Evolutionary conservation across 1,139 yeast species (phyloP).

Genomic region (Geotrichum bryndzae): DNA sequence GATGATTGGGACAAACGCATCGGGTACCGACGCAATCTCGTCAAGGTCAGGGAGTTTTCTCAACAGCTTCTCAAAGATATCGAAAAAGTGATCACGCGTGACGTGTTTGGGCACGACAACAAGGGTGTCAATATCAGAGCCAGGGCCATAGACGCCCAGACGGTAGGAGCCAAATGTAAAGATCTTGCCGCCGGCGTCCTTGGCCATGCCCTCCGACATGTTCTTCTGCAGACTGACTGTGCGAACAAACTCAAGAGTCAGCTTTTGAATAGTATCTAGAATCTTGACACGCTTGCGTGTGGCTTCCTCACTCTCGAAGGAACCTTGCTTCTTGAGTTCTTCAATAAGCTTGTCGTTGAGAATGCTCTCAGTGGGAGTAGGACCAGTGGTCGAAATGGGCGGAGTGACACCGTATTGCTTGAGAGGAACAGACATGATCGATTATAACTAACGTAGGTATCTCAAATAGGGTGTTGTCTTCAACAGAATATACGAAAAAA

Average conservation of each 20-base stretch:
- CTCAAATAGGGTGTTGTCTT: neutral
- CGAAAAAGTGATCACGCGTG: constrained; percentile 81
- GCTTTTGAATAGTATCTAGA: constrained; percentile 58
- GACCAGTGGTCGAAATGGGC: constrained; percentile 78
- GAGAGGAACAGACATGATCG: constrained; percentile 5
- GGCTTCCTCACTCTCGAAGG: constrained; percentile 81
- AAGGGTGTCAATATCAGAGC: constrained; percentile 93
- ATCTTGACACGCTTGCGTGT: constrained; percentile 74
- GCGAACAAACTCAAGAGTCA: constrained; percentile 76
- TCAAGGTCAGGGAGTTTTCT: constrained; percentile 71
- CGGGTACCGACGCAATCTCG: constrained; percentile 89
- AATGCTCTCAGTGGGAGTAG: constrained; percentile 71
- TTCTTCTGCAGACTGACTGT: constrained; percentile 71
- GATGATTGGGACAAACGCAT: constrained; percentile 93
- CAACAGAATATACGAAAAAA: neutral
- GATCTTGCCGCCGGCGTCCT: constrained; percentile 93
- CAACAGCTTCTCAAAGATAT: constrained; percentile 63
- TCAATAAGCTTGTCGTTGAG: constrained; percentile 70
- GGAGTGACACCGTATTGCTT: constrained; percentile 66
- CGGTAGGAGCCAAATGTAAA: constrained; percentile 94
- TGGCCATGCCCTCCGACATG: constrained; percentile 97
- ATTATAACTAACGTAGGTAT: neutral
- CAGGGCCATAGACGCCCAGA: constrained; percentile 95
- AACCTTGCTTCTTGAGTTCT: constrained; percentile 77
- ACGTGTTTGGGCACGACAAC: constrained; percentile 96